Conservation (phyloP, 106 monocot genomes). For the Dioscorea alata region DNA sequence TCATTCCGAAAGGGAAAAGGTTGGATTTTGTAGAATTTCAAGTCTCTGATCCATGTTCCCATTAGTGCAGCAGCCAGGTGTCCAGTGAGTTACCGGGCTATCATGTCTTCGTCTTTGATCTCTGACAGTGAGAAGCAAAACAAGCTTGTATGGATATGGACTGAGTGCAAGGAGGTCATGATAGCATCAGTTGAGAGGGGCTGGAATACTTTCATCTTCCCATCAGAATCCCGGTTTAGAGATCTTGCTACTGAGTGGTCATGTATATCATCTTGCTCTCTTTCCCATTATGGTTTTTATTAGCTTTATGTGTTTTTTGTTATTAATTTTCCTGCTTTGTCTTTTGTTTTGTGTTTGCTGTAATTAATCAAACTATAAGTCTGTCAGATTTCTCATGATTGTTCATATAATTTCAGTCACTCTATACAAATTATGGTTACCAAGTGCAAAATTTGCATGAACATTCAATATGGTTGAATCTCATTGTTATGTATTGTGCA, state of each 20-base stretch:
- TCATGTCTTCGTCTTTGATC: conserved; percentile 12
- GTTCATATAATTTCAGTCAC: no score
- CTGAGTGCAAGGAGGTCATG: conserved; percentile 51
- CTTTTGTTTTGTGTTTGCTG: no score
- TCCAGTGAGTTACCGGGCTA: conserved; percentile 2
- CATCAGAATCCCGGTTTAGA: conserved; percentile 18
- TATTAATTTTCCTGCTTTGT: background rate
- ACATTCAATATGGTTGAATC: background rate
- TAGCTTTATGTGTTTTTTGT: background rate
- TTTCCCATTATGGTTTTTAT: background rate
- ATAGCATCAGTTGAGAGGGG: conserved; percentile 58
- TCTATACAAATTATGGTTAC: background rate
- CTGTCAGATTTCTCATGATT: no score
- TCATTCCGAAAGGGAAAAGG: no score
- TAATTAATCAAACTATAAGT: no score
- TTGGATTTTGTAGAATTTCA: no score
- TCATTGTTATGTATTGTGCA: conserved; percentile 20
- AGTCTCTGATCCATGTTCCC: background rate
- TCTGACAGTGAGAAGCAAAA: conserved; percentile 2
- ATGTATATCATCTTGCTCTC: conserved; percentile 20
- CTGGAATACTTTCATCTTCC: conserved; percentile 55
- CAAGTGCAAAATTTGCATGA: background rate
- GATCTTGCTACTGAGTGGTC: conserved; percentile 47
- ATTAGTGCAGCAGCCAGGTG: conserved; percentile 5
- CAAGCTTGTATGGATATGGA: conserved; percentile 64